Evolutionary conservation across 2,329 filamentous ascomycete species (phyloP), one percentile per base, ranked within the genome.

Genomic region (Phialocephala sp.): DNA sequence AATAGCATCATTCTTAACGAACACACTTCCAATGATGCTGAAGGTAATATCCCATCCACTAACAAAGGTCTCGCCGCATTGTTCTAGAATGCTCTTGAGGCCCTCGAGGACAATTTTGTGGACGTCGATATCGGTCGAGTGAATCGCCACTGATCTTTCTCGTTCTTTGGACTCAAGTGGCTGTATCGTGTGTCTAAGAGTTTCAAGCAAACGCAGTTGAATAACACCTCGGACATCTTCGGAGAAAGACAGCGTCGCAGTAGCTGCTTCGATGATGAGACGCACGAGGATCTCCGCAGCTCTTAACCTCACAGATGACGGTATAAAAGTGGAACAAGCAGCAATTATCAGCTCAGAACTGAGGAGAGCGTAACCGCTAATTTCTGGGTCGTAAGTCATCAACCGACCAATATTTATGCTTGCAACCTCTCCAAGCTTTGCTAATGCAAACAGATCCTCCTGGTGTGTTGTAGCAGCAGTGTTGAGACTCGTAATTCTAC

Each of bases 21-120:
- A 97, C 2, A 94, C 91, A 73, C 89, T 94, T 69, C 89, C 88
- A 68, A 98, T 91, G 67, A 97, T 90, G 54, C 91, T 88, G 71
- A 99, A 95, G 0, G 93, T 89, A 58, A 92, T 85, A 57, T 91
- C 87, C 95, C 95, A 99, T 4, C 93, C 94, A 69, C 88, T 89
- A 15, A 91, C 82, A 6, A 98, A 84, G 0, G 87, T 89, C 75
- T 99, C 94, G 9, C 94, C 95, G 72, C 91, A 94, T 68, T 93
- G 90, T 74, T 98, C 94, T 1, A 99, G 83, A 22, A 97, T 87
- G 63, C 84, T 89, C 76, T 93, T 93, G 8, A 97, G 81, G 0
- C 91, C 90, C 69, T 97, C 92, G 1, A 97, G 84, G 27, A 92
- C 84, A 61, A 91, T 87, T 68, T 89, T 89, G 75, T 97, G 93